phyloP scores from a whole-genome alignment of 192 early-diverging fungal genomes.

The Coemansia reversa region DNA sequence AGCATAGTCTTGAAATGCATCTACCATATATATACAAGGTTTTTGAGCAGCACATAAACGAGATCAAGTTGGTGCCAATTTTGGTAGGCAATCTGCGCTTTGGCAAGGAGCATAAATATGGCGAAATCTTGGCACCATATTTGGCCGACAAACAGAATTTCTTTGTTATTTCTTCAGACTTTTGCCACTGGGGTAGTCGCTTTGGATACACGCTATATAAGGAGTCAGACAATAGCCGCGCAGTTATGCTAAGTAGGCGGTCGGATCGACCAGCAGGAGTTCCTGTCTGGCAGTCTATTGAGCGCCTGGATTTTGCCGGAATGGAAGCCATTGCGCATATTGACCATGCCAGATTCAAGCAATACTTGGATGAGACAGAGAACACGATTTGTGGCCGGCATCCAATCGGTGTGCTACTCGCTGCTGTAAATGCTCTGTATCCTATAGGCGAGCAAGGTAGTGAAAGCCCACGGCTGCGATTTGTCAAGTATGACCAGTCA shows the following conservation, averaged over 20 bases:
- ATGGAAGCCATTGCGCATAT: conserved; percentile 74
- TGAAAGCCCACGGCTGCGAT: conserved; percentile 54
- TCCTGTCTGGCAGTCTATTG: conserved; percentile 80
- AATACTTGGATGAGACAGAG: conserved; percentile 71
- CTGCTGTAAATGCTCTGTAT: conserved; percentile 56
- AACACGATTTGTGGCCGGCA: conserved; percentile 97
- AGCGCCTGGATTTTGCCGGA: conserved; percentile 73
- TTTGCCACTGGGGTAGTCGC: conserved; percentile 94
- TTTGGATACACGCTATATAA: conserved; percentile 79
- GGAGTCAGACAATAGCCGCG: conserved; percentile 12
- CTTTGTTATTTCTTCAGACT: conserved; percentile 96
- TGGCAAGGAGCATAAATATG: conserved; percentile 65
- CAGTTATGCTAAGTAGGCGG: conserved; percentile 9
- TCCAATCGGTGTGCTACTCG: conserved; percentile 81
- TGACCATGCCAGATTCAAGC: conserved; percentile 60
- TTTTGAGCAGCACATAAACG: conserved; percentile 62
- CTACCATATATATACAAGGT: conserved; percentile 85
- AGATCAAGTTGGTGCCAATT: conserved; percentile 82
- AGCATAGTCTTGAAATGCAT: conserved; percentile 98
- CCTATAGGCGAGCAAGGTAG: conserved; percentile 1
- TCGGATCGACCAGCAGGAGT: conserved; percentile 9
- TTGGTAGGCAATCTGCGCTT: conserved; percentile 75
- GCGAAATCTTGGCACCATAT: conserved; percentile 72
- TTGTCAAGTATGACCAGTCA: conserved; percentile 87
- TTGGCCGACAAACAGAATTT: conserved; percentile 66